Base-by-base conservation (phyloP, 2,329 filamentous ascomycete species). In the Diplodia mutila region DNA sequence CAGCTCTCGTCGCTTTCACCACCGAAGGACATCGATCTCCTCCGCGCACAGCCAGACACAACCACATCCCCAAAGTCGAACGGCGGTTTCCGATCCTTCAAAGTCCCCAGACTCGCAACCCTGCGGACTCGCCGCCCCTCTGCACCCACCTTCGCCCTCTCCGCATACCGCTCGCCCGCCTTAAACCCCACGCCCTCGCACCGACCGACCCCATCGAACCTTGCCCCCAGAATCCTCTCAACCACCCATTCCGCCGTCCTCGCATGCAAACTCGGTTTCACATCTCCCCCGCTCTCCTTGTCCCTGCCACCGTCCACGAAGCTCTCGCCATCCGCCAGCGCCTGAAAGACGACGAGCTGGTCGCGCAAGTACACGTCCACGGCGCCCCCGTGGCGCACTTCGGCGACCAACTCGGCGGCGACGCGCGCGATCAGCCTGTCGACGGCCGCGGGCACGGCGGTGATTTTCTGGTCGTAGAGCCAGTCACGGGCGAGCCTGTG, bases 281-380 rank as follows among this genome's bases (percentile, higher is more conserved):
- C 71, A 12, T 74, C 71, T 25, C 68, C 71, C 7, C 69, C 70
- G 11, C 75, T 71, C 27, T 14, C 9, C 8, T 68, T 71, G 21
- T 68, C 68, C 27, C 69, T 2, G 23, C 75, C 73, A n/a, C 72
- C 74, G 69, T 73, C 74, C 0, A 84, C 77, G 0, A 61, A 55
- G 69, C 79, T 81, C 46, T 34, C 71, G 0, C 83, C 83, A 9
- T 76, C 71, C 4, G 85, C 85, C 23, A 89, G 74, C 18, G 85
- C 85, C 72, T 88, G 85, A 67, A 87, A 89, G 0, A 89, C 80
- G 1, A 88, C 83, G 29, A 89, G 70, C 71, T 89, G 87, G 74
- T 89, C 87, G 52, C 84, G 77, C 81, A 87, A 81, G 69, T 82
- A 80, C 72, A 82, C 80, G 71, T 89, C 87, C 4, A 87, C 81